Conservation (phyloP, 129 eudicot genomes). For the Artemisia tridentata region DNA sequence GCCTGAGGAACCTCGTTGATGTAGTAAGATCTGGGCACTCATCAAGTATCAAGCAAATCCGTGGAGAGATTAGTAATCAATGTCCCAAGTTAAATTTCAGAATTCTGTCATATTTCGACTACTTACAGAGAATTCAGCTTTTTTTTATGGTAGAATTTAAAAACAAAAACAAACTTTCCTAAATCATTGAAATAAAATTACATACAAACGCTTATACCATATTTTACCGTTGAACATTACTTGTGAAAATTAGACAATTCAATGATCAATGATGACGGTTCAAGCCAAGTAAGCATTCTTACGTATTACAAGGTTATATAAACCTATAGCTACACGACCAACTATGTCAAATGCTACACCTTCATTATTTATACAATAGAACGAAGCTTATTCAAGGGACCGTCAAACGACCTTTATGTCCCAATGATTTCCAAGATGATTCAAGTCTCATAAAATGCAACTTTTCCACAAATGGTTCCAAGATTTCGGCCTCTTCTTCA, state of each 20-base stretch:
- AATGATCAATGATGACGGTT: slow-evolving; percentile 14
- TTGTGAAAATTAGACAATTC: not conserved
- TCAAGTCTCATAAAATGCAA: slow-evolving; percentile 80
- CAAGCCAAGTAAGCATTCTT: not conserved
- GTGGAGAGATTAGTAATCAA: too few species aligned
- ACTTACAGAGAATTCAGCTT: not conserved
- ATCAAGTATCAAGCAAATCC: too few species aligned
- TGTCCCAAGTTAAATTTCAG: too few species aligned
- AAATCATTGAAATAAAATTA: too few species aligned
- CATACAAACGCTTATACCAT: not conserved
- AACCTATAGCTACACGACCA: slow-evolving; percentile 23
- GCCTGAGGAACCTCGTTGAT: too few species aligned
- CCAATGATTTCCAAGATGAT: slow-evolving; percentile 67
- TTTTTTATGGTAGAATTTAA: too few species aligned
- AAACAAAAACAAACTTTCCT: not conserved
- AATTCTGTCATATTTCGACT: not conserved
- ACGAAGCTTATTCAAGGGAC: slow-evolving; percentile 39
- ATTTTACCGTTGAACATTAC: not conserved
- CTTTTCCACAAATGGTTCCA: slow-evolving; percentile 91
- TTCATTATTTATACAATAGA: slow-evolving; percentile 10
- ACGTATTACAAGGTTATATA: slow-evolving; percentile 2
- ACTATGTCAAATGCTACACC: slow-evolving; percentile 8
- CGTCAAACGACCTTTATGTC: slow-evolving; percentile 56
- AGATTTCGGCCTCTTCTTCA: slow-evolving; percentile 81
- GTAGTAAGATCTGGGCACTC: too few species aligned